A percentile compares a stretch with the other conserved stretches of the same genome.
Conservation (phyloP, 2,329 filamentous ascomycete genomes). For the Aspergillus sp. region DNA sequence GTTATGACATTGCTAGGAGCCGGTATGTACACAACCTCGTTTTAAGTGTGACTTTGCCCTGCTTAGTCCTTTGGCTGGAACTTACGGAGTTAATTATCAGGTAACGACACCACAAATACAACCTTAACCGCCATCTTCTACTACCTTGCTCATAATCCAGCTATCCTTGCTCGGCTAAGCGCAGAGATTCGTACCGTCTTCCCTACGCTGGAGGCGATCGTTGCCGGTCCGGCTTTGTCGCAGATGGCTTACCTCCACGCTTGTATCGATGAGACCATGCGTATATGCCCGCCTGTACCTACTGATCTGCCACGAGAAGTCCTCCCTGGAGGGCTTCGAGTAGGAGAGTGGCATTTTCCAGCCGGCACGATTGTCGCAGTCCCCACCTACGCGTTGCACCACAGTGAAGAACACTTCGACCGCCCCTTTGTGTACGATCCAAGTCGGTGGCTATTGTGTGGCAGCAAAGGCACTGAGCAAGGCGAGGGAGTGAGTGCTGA, state of each 20-base stretch:
- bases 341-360: neutral
- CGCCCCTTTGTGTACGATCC: slow-evolving; percentile 1
- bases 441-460: slow-evolving; percentile 1
- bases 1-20: neutral
- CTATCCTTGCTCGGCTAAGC: neutral
- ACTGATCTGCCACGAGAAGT: slow-evolving; percentile 3
- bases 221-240: neutral
- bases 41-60: neutral
- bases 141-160: neutral
- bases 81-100: neutral
- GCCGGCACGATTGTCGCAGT: neutral
- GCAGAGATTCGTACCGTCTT: neutral
- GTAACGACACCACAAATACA: neutral
- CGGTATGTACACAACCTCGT: neutral
- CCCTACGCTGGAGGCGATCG: neutral
- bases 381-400: neutral
- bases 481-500: neutral
- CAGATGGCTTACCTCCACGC: neutral
- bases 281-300: neutral
- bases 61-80: neutral
- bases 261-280: slow-evolving; percentile 3
- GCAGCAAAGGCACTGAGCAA: neutral
- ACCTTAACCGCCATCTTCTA: neutral
- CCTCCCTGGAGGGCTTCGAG: slow-evolving; percentile 1
- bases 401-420: slow-evolving; percentile 2